phyloP scores from a whole-genome alignment of 2,329 filamentous ascomycete species.

The Alternaria alternata region DNA sequence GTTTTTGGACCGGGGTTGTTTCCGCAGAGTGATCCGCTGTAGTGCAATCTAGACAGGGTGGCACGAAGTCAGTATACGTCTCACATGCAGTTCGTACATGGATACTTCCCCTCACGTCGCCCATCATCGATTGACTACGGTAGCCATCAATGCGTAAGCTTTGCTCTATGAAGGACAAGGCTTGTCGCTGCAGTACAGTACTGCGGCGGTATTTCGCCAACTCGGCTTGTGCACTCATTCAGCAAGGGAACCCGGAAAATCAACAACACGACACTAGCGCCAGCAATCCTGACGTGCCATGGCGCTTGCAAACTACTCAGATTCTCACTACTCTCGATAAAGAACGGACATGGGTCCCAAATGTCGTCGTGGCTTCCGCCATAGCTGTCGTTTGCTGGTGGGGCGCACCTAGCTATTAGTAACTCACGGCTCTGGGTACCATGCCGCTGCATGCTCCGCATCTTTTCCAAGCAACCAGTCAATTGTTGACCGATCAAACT shows the following conservation, averaged over 20 bases:
- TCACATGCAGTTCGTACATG: too few species aligned
- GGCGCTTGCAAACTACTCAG: conserved; percentile 1
- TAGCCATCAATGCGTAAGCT: not conserved
- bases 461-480: not conserved
- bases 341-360: not conserved
- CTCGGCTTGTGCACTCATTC: not conserved
- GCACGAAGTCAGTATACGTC: too few species aligned
- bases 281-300: not conserved
- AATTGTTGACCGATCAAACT: not conserved
- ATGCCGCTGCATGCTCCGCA: conserved; percentile 1
- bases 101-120: too few species aligned
- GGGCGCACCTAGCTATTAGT: not conserved
- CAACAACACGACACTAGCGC: conserved; percentile 3
- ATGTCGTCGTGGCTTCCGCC: not conserved
- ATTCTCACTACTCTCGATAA: not conserved
- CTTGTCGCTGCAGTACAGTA: not conserved
- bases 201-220: not conserved
- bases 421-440: not conserved
- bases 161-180: not conserved
- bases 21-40: conserved; percentile 1
- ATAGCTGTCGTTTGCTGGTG: not conserved
- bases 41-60: too few species aligned
- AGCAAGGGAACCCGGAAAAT: not conserved
- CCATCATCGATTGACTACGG: not conserved
- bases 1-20: not conserved